Conservation (phyloP, 805 yeast genomes). For the Middelhovenomyces tepae region DNA sequence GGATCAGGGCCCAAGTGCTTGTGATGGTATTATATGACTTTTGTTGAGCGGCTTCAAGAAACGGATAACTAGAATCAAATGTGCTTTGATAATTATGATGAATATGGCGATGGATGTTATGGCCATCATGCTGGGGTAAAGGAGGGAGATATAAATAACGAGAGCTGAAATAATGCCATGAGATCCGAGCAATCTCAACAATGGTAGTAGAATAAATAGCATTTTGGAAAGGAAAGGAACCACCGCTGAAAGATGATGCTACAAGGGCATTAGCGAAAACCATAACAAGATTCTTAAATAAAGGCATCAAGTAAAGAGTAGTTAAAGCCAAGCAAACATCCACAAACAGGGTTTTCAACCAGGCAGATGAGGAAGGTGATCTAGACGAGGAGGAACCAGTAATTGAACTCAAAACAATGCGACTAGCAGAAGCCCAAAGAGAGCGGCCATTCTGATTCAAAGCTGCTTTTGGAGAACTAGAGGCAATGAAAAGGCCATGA, state of each 20-base stretch:
- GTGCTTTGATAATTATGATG: too few relatives aligned
- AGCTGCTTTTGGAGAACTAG: slow-evolving; percentile 13
- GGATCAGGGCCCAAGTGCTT: slow-evolving; percentile 17
- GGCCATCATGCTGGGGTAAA: slow-evolving; percentile 4
- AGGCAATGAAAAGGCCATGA: slow-evolving; percentile 20
- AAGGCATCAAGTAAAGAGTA: slow-evolving; percentile 14
- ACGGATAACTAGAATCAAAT: too few relatives aligned
- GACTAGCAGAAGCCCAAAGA: slow-evolving; percentile 13
- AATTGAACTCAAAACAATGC: slow-evolving; percentile 9
- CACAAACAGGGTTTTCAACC: slow-evolving; percentile 14
- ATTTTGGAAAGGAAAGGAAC: slow-evolving; percentile 22
- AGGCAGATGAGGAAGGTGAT: slow-evolving; percentile 10
- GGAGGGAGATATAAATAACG: slow-evolving; percentile 2
- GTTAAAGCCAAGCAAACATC: slow-evolving; percentile 17
- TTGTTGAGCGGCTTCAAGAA: too few relatives aligned
- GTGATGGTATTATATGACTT: slow-evolving; percentile 15
- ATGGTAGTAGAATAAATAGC: slow-evolving; percentile 25
- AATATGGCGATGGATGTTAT: too few relatives aligned
- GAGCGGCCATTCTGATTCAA: slow-evolving; percentile 7
- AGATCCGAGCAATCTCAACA: slow-evolving; percentile 18
- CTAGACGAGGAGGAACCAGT: slow-evolving; percentile 6
- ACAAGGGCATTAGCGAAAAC: slow-evolving; percentile 26
- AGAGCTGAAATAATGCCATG: slow-evolving; percentile 15
- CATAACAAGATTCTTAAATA: slow-evolving; percentile 13
- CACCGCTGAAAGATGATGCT: slow-evolving; percentile 26